Conservation (phyloP, 2,329 filamentous ascomycete genomes). For the Cadophora luteo-olivacea region DNA sequence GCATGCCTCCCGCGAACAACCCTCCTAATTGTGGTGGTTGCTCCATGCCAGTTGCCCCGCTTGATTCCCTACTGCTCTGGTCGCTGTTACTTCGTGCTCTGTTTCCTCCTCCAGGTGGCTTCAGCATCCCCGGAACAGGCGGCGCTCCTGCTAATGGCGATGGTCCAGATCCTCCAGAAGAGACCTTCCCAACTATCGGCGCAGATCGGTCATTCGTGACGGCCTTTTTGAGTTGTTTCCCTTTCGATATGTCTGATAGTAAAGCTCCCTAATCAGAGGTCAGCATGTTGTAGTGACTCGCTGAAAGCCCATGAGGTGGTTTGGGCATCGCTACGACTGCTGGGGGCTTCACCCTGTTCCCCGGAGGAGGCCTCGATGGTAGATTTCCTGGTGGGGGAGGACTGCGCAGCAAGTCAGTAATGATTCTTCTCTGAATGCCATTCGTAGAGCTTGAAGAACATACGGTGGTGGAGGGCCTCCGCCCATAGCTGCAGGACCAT, state of each 20-base stretch:
- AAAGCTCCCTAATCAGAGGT: slow-evolving; percentile 72
- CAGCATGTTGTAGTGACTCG: slow-evolving; percentile 38
- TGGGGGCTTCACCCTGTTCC: slow-evolving; percentile 64
- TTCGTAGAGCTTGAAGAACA: background rate
- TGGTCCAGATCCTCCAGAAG: slow-evolving; percentile 57
- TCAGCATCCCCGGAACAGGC: slow-evolving; percentile 76
- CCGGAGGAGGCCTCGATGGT: slow-evolving; percentile 63
- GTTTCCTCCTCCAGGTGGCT: slow-evolving; percentile 71
- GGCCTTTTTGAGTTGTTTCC: slow-evolving; percentile 79
- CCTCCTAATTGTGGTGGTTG: slow-evolving; percentile 83
- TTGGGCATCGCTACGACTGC: slow-evolving; percentile 34
- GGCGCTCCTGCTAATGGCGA: slow-evolving; percentile 78
- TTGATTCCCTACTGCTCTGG: slow-evolving; percentile 57
- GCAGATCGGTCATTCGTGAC: slow-evolving; percentile 93
- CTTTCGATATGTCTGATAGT: slow-evolving; percentile 86
- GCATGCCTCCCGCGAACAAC: slow-evolving; percentile 92
- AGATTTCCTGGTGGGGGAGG: slow-evolving; percentile 67
- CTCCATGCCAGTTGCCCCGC: slow-evolving; percentile 53
- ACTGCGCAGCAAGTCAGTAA: slow-evolving; percentile 34
- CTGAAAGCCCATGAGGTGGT: slow-evolving; percentile 32
- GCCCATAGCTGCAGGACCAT: slow-evolving; percentile 42
- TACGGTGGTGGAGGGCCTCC: slow-evolving; percentile 67
- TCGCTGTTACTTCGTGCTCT: slow-evolving; percentile 87
- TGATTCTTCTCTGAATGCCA: background rate
- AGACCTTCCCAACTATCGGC: slow-evolving; percentile 67